These are phyloP conservation scores for Tetragonia tetragonoides DNA, from an alignment of 148 eudicot genomes.

Conservation along the genomic window DNA sequence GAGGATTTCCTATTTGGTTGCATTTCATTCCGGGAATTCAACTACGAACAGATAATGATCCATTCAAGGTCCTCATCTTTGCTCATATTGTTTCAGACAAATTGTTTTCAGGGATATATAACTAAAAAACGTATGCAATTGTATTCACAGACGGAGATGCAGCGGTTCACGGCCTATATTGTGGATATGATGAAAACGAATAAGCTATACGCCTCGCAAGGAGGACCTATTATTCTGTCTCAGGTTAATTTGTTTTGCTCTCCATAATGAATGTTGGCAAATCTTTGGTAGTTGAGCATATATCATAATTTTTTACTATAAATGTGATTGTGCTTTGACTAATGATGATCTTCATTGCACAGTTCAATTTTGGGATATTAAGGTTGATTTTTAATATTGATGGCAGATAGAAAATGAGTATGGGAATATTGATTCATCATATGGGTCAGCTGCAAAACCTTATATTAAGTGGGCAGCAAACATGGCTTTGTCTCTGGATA, in stretches of 20 bases:
- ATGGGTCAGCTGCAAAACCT: slow-evolving; percentile 62
- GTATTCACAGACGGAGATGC: slow-evolving; percentile 73
- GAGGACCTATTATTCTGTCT: slow-evolving; percentile 94
- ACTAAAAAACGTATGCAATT: neutral
- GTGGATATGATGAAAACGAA: slow-evolving; percentile 93
- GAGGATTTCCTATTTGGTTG: slow-evolving; percentile 98
- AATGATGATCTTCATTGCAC: slow-evolving; percentile 10
- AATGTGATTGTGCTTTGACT: slow-evolving; percentile 18
- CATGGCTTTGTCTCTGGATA: slow-evolving; percentile 83
- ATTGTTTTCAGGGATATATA: neutral
- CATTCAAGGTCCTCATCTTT: slow-evolving; percentile 63
- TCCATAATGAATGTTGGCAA: slow-evolving; percentile 15
- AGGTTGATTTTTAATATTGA: neutral
- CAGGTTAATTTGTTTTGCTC: slow-evolving; percentile 50
- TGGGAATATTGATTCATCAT: slow-evolving; percentile 60
- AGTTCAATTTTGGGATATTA: slow-evolving; percentile 1
- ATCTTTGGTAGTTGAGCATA: slow-evolving; percentile 23
- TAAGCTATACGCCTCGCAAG: slow-evolving; percentile 83
- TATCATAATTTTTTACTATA: neutral
- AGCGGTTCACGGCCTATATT: slow-evolving; percentile 72
- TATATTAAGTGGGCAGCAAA: slow-evolving; percentile 90
- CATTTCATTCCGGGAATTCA: slow-evolving; percentile 78
- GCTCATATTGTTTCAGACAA: neutral
- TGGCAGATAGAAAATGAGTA: slow-evolving; percentile 92
- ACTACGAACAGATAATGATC: slow-evolving; percentile 85